Evolutionary conservation across 352 stramenopile species (phyloP).

Genomic region (Phytophthora crassamura): DNA sequence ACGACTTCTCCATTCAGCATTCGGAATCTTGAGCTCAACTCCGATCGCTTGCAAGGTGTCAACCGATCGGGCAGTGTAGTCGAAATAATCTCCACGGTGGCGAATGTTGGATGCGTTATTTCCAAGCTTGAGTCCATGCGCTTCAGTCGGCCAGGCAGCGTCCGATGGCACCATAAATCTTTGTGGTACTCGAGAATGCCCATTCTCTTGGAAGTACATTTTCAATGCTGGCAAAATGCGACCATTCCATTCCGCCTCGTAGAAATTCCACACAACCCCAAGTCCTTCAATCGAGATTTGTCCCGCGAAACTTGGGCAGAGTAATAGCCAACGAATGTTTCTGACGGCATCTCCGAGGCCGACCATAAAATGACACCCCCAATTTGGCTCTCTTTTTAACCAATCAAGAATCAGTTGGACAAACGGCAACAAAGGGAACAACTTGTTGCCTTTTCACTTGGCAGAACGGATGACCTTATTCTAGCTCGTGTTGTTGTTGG

Average conservation of each 20-base stretch:
- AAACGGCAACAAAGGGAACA: no score
- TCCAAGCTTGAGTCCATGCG: slow-evolving; percentile 39
- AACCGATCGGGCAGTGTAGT: no score
- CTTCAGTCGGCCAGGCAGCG: slow-evolving; percentile 37
- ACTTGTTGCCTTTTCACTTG: no score
- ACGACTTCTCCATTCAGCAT: no score
- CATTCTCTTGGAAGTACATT: neutral
- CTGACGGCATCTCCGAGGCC: no score
- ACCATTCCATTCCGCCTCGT: neutral
- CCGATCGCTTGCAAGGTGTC: no score
- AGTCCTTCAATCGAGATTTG: neutral
- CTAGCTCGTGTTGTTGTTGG: slow-evolving; percentile 13
- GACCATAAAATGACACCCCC: no score
- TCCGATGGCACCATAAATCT: slow-evolving; percentile 47
- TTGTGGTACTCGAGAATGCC: slow-evolving; percentile 1
- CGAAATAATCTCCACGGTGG: no score
- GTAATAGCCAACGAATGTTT: neutral
- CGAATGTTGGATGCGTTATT: no score
- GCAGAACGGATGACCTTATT: slow-evolving; percentile 21
- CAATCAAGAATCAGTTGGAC: no score
- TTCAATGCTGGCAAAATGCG: neutral
- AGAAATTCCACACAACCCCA: slow-evolving; percentile 1
- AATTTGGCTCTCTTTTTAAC: no score
- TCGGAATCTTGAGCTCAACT: no score
- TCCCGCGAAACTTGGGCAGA: neutral